Conservation (phyloP, 202 grass and related monocot genomes). For the Eragrostis tef region DNA sequence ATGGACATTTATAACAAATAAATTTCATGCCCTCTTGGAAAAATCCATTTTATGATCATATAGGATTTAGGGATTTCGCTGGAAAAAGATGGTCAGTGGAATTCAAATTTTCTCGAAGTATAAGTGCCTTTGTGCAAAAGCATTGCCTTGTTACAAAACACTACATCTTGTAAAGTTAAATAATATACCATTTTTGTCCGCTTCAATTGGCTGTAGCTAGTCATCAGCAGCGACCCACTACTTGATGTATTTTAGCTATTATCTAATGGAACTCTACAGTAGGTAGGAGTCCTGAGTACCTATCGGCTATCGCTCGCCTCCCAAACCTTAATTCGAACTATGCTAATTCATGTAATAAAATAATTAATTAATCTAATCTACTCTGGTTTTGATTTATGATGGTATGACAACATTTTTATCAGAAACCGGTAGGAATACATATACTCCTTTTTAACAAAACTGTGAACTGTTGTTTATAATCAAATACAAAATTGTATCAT, state of each 20-base stretch:
- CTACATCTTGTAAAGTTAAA: slow-evolving; percentile 29
- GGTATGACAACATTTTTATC: too few species aligned
- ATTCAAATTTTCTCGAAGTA: neutral
- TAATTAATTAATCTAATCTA: slow-evolving; percentile 16
- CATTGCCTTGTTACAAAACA: neutral
- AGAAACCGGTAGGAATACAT: too few species aligned
- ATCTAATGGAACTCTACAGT: slow-evolving; percentile 22
- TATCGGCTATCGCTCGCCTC: neutral
- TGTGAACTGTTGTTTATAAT: neutral
- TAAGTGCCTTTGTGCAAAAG: neutral
- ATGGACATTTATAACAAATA: neutral
- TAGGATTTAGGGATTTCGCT: neutral
- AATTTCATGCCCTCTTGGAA: neutral
- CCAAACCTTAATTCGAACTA: neutral
- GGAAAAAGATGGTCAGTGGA: neutral
- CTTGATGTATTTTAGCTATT: slow-evolving; percentile 28
- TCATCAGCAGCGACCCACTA: slow-evolving; percentile 33
- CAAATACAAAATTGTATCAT: neutral
- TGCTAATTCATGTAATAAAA: slow-evolving; percentile 1
- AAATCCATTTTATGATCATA: neutral
- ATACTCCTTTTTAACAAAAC: too few species aligned
- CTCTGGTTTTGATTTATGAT: too few species aligned
- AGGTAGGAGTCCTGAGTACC: neutral
- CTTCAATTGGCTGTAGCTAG: slow-evolving; percentile 41
- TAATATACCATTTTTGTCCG: slow-evolving; percentile 35